phyloP scores from a whole-genome alignment of 257 asterid genomes.

The Solanum commersonii region DNA sequence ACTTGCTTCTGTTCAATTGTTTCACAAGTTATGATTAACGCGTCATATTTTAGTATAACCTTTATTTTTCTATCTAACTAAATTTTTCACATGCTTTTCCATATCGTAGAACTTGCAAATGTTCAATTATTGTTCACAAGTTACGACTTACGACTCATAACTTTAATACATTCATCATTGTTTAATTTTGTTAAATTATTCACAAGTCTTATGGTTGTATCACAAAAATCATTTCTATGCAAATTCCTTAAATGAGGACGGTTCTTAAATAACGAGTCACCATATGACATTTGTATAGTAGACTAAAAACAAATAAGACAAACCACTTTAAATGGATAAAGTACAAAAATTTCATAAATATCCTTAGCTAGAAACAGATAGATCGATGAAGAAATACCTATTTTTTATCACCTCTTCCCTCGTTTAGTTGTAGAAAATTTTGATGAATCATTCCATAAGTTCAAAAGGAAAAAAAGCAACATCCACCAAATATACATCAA shows the following conservation, averaged over 20 bases:
- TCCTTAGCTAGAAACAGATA: no score
- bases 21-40: no score
- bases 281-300: neutral
- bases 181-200: no score
- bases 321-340: no score
- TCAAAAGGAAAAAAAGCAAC: neutral
- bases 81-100: neutral
- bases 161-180: neutral
- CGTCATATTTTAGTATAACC: no score
- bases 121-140: neutral
- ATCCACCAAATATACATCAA: neutral
- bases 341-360: no score
- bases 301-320: no score
- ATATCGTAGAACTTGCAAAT: neutral
- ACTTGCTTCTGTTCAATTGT: neutral
- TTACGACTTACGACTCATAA: neutral
- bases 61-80: neutral
- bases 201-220: neutral
- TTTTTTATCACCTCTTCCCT: neutral
- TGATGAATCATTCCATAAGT: neutral
- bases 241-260: neutral
- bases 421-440: neutral
- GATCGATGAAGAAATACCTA: accelerated
- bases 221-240: neutral
- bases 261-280: neutral